A percentile compares a stretch with the other conserved stretches of the same genome.
phyloP scores from a whole-genome alignment of 495 filamentous ascomycete species.

The Amorphotheca resinae region DNA sequence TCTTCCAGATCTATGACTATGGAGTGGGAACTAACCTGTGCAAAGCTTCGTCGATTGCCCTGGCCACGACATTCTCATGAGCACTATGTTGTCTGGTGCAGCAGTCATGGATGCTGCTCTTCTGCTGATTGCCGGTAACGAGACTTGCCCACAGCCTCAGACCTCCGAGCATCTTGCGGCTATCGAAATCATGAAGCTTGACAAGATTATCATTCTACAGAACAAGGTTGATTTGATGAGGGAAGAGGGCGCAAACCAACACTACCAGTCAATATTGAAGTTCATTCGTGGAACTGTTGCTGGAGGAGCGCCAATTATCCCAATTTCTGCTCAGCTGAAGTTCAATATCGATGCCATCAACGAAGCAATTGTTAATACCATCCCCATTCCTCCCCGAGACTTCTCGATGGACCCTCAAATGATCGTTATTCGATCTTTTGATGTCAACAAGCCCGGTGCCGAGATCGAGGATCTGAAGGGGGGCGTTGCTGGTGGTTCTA shows the following conservation, averaged over 20 bases:
- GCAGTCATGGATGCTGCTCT: constrained; percentile 99
- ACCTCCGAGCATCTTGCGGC: constrained; percentile 97
- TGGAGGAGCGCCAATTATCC: constrained; percentile 90
- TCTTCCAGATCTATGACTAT: constrained; percentile 12
- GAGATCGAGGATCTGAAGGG: constrained; percentile 98
- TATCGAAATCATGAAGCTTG: constrained; percentile 98
- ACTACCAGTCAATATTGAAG: constrained; percentile 91
- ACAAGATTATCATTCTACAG: constrained; percentile 97
- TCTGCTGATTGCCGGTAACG: constrained; percentile 94
- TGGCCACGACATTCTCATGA: constrained; percentile 99
- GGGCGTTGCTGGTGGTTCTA: constrained; percentile 94
- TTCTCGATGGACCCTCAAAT: constrained; percentile 87
- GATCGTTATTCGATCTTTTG: constrained; percentile 97
- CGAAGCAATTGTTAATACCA: constrained; percentile 82
- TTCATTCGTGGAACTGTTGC: constrained; percentile 97
- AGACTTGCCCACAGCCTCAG: constrained; percentile 97
- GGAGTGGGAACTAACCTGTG: neutral
- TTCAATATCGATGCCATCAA: constrained; percentile 99
- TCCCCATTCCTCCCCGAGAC: constrained; percentile 81
- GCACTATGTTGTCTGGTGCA: constrained; percentile 98
- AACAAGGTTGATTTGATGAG: constrained; percentile 99
- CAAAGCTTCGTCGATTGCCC: constrained; percentile 94
- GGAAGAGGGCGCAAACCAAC: constrained; percentile 79
- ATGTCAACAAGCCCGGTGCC: constrained; percentile 99
- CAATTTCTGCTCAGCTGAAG: constrained; percentile 96